Conservation (phyloP, 345 rosid species). For the Linum tenue region DNA sequence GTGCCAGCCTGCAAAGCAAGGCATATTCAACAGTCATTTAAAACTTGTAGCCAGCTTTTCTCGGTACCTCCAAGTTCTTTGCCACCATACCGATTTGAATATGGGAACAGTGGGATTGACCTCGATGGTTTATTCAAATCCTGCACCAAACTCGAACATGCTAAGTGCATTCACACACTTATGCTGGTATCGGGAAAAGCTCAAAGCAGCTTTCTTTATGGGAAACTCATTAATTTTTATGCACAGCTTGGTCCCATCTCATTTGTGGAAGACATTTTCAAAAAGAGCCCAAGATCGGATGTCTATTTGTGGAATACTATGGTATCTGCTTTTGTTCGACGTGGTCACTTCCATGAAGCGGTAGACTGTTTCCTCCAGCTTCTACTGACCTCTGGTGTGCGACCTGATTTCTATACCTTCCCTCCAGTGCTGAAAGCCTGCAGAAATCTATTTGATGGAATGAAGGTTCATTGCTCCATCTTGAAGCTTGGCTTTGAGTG, state of each 20-base stretch:
- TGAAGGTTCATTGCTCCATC: conserved; percentile 56
- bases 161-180: conserved; percentile 35
- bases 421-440: conserved; percentile 71
- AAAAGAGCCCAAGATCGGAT: conserved; percentile 31
- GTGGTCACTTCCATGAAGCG: conserved; percentile 26
- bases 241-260: conserved; percentile 29
- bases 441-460: conserved; percentile 43
- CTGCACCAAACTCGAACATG: conserved; percentile 21
- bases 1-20: conserved; percentile 28
- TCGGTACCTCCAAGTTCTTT: conserved; percentile 24
- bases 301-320: conserved; percentile 53
- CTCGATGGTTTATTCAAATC: conserved; percentile 28
- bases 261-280: conserved; percentile 26
- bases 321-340: conserved; percentile 40
- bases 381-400: conserved; percentile 34
- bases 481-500: conserved; percentile 47
- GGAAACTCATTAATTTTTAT: conserved; percentile 41
- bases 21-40: conserved; percentile 15
- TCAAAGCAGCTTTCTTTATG: conserved; percentile 18
- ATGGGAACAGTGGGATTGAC: conserved; percentile 17
- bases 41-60: conserved; percentile 13
- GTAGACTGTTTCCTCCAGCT: conserved; percentile 35
- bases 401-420: conserved; percentile 58
- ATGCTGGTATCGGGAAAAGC: conserved; percentile 32
- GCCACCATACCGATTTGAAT: conserved; percentile 9